These are phyloP conservation scores for Kwoniella heveanensis DNA, from an alignment of 768 basidiomycete genomes.

Conservation along the genomic window DNA sequence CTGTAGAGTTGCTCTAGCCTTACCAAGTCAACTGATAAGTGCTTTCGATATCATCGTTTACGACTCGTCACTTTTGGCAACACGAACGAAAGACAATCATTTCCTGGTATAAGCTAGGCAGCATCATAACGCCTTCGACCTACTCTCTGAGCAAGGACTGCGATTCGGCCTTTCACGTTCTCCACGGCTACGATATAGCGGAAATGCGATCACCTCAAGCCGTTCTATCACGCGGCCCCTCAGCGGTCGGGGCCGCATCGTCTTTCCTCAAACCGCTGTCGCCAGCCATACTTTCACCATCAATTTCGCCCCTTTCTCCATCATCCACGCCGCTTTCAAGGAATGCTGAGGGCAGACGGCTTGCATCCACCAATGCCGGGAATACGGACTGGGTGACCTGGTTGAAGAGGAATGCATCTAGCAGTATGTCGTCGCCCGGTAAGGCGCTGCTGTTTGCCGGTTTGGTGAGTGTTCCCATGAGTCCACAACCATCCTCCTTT, in stretches of 20 bases:
- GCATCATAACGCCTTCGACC: too few relatives aligned
- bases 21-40: not conserved
- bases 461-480: conserved; percentile 49
- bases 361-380: conserved; percentile 37
- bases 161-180: too few relatives aligned
- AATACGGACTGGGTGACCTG: conserved; percentile 43
- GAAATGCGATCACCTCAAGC: not conserved
- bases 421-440: conserved; percentile 6
- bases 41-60: not conserved
- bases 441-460: conserved; percentile 52
- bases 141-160: too few relatives aligned
- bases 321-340: too few relatives aligned
- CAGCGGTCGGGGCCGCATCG: not conserved
- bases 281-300: not conserved
- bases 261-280: not conserved
- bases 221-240: not conserved
- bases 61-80: not conserved
- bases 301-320: not conserved
- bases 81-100: too few relatives aligned
- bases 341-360: too few relatives aligned
- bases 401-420: conserved; percentile 29
- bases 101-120: too few relatives aligned
- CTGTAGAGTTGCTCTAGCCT: too few relatives aligned
- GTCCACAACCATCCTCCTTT: too few relatives aligned
- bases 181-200: too few relatives aligned